Evolutionary conservation across 1,139 yeast species (phyloP), one percentile per base, ranked within the genome.

Genomic region (Diutina rugosa): DNA sequence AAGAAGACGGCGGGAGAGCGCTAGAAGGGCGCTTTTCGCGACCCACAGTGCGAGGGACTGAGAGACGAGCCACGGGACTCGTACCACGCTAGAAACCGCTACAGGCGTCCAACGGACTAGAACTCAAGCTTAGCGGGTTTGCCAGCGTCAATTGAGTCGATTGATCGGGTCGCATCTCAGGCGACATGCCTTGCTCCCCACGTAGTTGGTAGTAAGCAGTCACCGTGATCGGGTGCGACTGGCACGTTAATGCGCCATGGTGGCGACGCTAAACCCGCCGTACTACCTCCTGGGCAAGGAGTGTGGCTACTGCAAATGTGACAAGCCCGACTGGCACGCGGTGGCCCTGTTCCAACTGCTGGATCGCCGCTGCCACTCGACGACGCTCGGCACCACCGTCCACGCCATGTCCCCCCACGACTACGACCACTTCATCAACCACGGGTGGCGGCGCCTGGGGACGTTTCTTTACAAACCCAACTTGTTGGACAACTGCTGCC

Each of bases 391-490:
- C 0, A 68, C 79, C 53, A 72, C 72, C 16, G 71, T 76, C 1
- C 77, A 78, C 56, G 67, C 66, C 38, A 76, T 84, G 73, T 64
- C 82, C 0, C 70, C 81, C 12, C 65, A 65, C 28, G 78, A 77
- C 35, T 90, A 90, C 64, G 91, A 87, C 62, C 65, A 65, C 44
- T 66, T 87, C 60, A 80, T 90, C 59, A 85, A 88, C 62, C 72
- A 76, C 62, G 96, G 96, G 1, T 90, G 80, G 65, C 80, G 96
- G 66, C 71, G 98, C 56, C 85, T 95, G 41, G 97, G 97, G 0
- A 65, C 68, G 1, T 87, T 82, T 61, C 63, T 89, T 6, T 90
- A 90, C 65, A 86, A 85, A 64, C 84, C 88, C 0, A 96, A 91
- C 66, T 69, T 82, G 59, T 66, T 85, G 44, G 68, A 90, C 45